These are phyloP conservation scores for Thalia dealbata DNA, from an alignment of 176 grass and related monocot genomes.

Conservation along the genomic window DNA sequence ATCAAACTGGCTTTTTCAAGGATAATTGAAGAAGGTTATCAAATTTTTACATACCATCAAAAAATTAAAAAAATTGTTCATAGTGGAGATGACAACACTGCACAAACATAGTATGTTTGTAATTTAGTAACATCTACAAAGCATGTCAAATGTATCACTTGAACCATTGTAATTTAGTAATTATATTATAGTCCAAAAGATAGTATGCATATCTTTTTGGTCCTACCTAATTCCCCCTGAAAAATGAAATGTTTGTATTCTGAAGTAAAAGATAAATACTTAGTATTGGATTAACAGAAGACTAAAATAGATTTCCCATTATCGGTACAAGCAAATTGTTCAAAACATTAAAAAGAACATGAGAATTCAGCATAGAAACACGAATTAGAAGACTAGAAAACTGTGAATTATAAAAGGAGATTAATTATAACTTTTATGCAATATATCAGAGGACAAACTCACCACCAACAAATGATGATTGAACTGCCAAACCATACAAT, in stretches of 20 bases:
- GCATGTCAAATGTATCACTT: too few species aligned
- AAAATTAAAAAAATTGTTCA: background rate
- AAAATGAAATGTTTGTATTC: background rate
- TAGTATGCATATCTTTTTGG: background rate
- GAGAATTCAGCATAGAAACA: background rate
- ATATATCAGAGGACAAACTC: constrained; percentile 15
- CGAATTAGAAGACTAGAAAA: background rate
- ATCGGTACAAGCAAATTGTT: background rate
- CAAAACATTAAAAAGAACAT: background rate
- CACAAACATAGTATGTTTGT: too few species aligned
- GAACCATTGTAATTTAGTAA: too few species aligned
- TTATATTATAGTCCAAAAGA: too few species aligned
- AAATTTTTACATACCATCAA: too few species aligned
- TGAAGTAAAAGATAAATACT: background rate
- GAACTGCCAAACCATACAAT: constrained; percentile 76
- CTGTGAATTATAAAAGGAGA: background rate
- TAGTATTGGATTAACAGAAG: too few species aligned
- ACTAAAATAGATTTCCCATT: too few species aligned
- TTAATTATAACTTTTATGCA: background rate
- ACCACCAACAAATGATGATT: constrained; percentile 82
- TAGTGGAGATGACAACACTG: background rate
- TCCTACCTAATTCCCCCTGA: background rate
- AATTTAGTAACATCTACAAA: background rate
- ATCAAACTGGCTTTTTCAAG: background rate
- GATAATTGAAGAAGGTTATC: background rate